Percentiles rank a stretch among this genome's conserved stretches.
Conservation (phyloP, 768 basidiomycete genomes). For the Amanita molliuscula region DNA sequence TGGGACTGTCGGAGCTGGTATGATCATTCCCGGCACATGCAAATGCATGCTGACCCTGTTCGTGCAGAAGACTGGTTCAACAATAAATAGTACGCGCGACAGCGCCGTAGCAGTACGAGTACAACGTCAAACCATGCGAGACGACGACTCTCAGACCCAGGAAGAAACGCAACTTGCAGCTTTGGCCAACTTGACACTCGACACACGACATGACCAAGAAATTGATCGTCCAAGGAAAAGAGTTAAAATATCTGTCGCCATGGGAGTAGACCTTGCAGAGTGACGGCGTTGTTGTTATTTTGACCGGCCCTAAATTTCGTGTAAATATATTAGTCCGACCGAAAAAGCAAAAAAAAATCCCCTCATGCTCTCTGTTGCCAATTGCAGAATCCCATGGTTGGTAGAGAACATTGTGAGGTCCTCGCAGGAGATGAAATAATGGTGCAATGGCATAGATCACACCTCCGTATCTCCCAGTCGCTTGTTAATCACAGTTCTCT, state of each 20-base stretch:
- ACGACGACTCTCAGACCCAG: slow-evolving; percentile 25
- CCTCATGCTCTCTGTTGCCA: slow-evolving; percentile 28
- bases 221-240: slow-evolving; percentile 39
- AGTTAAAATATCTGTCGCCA: slow-evolving; percentile 61
- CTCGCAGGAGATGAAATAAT: slow-evolving; percentile 89
- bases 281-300: slow-evolving; percentile 14
- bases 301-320: slow-evolving; percentile 6
- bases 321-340: neutral
- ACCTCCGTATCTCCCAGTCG: slow-evolving; percentile 82
- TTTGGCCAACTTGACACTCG: slow-evolving; percentile 19
- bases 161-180: slow-evolving; percentile 18
- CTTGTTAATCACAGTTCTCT: slow-evolving; percentile 41
- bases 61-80: slow-evolving; percentile 11
- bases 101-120: slow-evolving; percentile 7
- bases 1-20: slow-evolving; percentile 54
- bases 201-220: slow-evolving; percentile 16
- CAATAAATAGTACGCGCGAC: slow-evolving; percentile 8
- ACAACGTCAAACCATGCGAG: neutral
- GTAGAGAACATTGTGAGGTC: slow-evolving; percentile 37
- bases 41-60: slow-evolving; percentile 3
- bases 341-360: slow-evolving; percentile 17
- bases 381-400: slow-evolving; percentile 32
- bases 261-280: slow-evolving; percentile 67
- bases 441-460: slow-evolving; percentile 79
- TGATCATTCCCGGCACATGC: slow-evolving; percentile 6